Percentiles rank a stretch among this genome's conserved stretches.
phyloP scores from a whole-genome alignment of 169 alveolate species.

The Cryptosporidium viatorum region DNA sequence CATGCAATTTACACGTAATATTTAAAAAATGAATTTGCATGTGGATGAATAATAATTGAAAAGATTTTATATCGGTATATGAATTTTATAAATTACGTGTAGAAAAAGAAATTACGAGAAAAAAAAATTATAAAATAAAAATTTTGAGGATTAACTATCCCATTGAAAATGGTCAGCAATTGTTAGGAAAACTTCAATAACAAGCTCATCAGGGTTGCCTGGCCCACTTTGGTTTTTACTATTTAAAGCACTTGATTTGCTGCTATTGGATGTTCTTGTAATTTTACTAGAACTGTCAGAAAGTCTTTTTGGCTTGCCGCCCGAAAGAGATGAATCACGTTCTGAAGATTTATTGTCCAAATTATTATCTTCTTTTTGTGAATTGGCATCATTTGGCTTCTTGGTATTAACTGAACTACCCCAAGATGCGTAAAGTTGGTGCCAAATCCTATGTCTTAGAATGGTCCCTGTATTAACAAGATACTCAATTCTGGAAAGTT shows the following conservation, averaged over 20 bases:
- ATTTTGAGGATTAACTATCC: constrained; percentile 26
- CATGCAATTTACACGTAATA: not conserved
- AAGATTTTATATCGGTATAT: not conserved
- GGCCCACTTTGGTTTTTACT: not conserved
- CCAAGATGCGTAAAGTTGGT: constrained; percentile 70
- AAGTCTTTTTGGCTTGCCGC: constrained; percentile 18
- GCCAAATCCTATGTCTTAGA: constrained; percentile 70
- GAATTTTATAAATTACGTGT: not conserved
- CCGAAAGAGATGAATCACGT: not conserved
- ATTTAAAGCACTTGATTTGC: not conserved
- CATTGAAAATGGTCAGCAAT: constrained; percentile 74
- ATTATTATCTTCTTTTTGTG: constrained; percentile 4
- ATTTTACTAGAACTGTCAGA: constrained; percentile 21
- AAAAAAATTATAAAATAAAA: not conserved
- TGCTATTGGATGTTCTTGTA: not conserved
- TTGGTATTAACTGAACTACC: constrained; percentile 31
- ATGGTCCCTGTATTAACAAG: constrained; percentile 69
- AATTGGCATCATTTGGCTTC: not conserved
- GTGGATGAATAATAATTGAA: not conserved
- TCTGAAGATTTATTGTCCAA: constrained; percentile 3
- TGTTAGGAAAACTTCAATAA: constrained; percentile 49
- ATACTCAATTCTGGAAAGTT: constrained; percentile 70
- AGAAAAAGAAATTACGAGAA: not conserved
- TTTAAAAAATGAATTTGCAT: not conserved
- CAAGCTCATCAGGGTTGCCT: constrained; percentile 43